Base-by-base conservation (phyloP, 768 basidiomycete genomes). In the Megacollybia marginata region DNA sequence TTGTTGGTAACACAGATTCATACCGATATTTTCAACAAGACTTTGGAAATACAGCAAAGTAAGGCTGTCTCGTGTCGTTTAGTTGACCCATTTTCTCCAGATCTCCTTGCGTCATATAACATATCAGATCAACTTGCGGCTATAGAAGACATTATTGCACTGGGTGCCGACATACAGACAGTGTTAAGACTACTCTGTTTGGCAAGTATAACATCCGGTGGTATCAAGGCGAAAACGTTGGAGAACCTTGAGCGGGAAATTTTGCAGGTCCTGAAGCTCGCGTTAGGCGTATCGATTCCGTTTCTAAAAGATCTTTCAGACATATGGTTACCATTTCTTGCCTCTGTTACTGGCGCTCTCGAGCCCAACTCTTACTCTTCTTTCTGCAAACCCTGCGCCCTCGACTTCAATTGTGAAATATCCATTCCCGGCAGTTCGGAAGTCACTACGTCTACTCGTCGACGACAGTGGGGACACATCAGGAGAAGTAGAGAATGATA, bases 21-120 rank as follows among this genome's bases (percentile, higher is more conserved):
- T 48, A 88, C 88, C 12, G 88, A 95, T 36, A 69, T 85, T 43
- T 99, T 99, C 69, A 92, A 92, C 67, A 87, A 83, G 60, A 88
- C 85, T 10, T 72, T 99, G 9, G 94, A 98, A 68, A 87, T 96
- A 12, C 95, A 98, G 61, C 96, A 98, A 65, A 98, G 93, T 92
- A 59, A 61, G 79, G 9, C 34, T 20, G 28, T 35, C 13, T 18
- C 11, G 50, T 54, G 15, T 28, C 33, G 43, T 45, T 31, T 36
- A 44, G 32, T 52, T 33, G 38, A 53, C 20, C 55, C 38, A 19
- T 16, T 43, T 33, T 47, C n/a, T 53, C 34, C 52, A 97, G 94
- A 98, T 64, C 74, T 99, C n/a, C 78, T 98, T 31, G 91, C 93
- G 7, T 94, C 92, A 7, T 92, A 94, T 60, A 88, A 97, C 57